These are phyloP conservation scores for Chenopodium quinoa DNA, from an alignment of 148 eudicot genomes.

Conservation along the genomic window DNA sequence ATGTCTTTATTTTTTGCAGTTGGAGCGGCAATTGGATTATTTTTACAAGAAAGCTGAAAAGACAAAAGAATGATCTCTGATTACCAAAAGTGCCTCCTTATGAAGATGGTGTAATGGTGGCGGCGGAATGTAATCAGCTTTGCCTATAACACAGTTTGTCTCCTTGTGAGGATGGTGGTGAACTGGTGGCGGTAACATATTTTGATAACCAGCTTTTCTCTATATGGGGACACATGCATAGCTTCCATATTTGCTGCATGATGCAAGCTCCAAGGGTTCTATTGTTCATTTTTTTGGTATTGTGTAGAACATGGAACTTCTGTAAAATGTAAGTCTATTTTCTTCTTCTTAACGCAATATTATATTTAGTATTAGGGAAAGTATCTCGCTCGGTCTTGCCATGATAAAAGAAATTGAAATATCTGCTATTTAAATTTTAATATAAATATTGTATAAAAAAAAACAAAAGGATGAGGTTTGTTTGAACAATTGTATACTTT, in stretches of 20 bases:
- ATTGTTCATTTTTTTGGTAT: background rate
- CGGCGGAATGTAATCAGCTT: background rate
- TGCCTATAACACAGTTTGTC: background rate
- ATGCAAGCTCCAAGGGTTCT: background rate
- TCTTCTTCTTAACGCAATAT: no score
- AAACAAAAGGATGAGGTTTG: no score
- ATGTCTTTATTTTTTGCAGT: slow-evolving; percentile 30
- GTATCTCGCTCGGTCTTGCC: no score
- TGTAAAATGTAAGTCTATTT: background rate
- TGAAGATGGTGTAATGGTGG: background rate
- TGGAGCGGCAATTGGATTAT: slow-evolving; percentile 33
- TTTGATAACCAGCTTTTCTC: background rate
- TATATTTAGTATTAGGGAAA: no score
- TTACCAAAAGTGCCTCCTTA: background rate
- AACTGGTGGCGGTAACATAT: background rate
- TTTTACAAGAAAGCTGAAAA: slow-evolving; percentile 12
- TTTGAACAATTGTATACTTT: no score
- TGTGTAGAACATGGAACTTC: background rate
- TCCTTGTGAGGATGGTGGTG: background rate
- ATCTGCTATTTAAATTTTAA: no score
- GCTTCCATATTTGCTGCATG: background rate
- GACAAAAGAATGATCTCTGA: slow-evolving; percentile 1
- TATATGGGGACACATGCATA: background rate
- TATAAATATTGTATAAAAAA: no score
- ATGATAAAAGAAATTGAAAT: no score